Evolutionary conservation across 129 eudicot species (phyloP), one percentile per base, ranked within the genome.

Genomic region (Artemisia tridentata): DNA sequence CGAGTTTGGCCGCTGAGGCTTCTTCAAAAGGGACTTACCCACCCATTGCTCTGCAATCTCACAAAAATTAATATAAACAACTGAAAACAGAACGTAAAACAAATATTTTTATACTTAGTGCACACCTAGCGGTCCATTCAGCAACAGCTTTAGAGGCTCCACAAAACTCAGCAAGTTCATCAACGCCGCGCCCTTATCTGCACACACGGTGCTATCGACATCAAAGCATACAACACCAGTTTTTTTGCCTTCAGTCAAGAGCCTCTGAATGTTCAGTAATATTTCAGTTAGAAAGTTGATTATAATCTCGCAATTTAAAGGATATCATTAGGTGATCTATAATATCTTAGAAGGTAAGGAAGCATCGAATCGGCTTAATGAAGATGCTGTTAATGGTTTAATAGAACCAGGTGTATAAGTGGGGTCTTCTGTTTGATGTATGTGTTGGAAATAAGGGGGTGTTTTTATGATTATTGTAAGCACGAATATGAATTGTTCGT

Each of bases 131-230:
- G 34, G 96, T 93, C 98, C 96, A 93, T 68, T 93, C 95, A 18
- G 98, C 96, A 46, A 93, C 96, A 67, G 96, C 96, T 80, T 89
- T 83, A 34, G 96, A 95, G 75, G 98, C 98, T 69, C 96, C 96
- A 85, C 98, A 93, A 93, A 78, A 93, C 63, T 93, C 96, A 54
- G 96, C 96, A 75, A 93, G 88, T 64, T 93, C 98, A 87, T 93
- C 98, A 67, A 93, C 89, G 65, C 98, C 98, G 89, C 89, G 65
- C 98, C 98, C 79, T 93, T 96, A 72, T 93, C 96, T 71, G 85
- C 25, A 78, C 98, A 93, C 63, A 93, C 98, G 11, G 98, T 93
- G 83, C 96, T 93, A 82, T 93, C 98, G 71, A 93, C 98, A 67
- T 93, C 98, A 58, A 93, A 93, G 84, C 96, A 93, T 66, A 93